phyloP scores from a whole-genome alignment of 1,139 yeast species.

The Protomyces macrosporus region DNA sequence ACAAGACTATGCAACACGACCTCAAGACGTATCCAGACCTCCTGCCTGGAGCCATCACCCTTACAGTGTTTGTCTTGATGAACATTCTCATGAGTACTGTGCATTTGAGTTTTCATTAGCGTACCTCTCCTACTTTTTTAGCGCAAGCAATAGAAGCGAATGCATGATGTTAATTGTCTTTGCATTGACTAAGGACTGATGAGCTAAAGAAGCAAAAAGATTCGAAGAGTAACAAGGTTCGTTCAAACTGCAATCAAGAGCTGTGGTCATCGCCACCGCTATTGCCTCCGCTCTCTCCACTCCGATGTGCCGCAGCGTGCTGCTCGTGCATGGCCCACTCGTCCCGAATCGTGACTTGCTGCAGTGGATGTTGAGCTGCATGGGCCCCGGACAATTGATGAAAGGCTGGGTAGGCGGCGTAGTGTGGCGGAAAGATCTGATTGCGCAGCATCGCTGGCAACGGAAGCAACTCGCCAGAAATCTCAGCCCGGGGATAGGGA shows the following conservation, averaged over 20 bases:
- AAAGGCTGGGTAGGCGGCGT: background rate
- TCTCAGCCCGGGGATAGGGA: background rate
- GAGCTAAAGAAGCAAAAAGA: no score
- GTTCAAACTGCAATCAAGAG: no score
- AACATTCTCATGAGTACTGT: slow-evolving; percentile 9
- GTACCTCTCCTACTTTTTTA: background rate
- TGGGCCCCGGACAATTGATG: background rate
- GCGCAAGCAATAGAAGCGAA: background rate
- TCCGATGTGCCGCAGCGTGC: background rate
- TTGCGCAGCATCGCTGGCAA: background rate
- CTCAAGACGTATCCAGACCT: slow-evolving; percentile 16
- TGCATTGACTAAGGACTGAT: no score
- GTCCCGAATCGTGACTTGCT: background rate
- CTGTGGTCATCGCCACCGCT: no score
- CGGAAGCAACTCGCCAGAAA: background rate
- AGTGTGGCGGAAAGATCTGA: background rate
- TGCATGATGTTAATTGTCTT: no score
- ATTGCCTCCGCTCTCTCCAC: background rate
- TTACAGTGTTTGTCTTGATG: slow-evolving; percentile 20
- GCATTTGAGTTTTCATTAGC: background rate
- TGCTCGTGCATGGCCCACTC: background rate
- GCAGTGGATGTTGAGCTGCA: background rate
- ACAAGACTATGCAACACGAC: slow-evolving; percentile 13
- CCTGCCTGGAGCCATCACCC: slow-evolving; percentile 10
- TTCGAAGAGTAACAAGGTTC: no score